A percentile compares a stretch with the other conserved stretches of the same genome.
Evolutionary conservation across 306 rosid species (phyloP).

Genomic region (Quercus robur): DNA sequence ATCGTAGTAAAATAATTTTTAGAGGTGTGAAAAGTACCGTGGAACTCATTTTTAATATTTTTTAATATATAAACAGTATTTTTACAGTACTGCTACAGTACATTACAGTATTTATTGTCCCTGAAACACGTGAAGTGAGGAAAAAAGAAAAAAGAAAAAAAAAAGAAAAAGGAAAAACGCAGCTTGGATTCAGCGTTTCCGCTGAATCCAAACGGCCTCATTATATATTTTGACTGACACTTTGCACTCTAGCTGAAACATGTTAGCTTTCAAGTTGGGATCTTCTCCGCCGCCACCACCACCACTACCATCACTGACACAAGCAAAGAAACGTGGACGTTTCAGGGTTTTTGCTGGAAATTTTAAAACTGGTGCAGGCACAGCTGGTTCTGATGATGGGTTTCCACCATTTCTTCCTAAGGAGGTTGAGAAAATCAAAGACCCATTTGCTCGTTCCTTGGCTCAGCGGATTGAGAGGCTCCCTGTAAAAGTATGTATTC

Average conservation of each 20-base stretch:
- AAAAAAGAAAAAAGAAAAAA: too few species aligned
- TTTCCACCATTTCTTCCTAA: slow-evolving; percentile 89
- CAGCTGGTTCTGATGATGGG: slow-evolving; percentile 7
- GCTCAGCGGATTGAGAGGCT: slow-evolving; percentile 71
- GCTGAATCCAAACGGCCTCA: too few species aligned
- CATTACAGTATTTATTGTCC: too few species aligned
- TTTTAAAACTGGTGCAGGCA: not conserved
- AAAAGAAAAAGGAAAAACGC: too few species aligned
- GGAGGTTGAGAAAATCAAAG: slow-evolving; percentile 59
- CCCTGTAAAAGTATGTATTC: slow-evolving; percentile 48
- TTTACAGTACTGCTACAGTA: too few species aligned
- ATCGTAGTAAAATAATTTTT: too few species aligned
- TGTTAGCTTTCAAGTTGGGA: slow-evolving; percentile 8
- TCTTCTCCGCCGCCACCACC: not conserved
- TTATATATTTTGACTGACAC: not conserved
- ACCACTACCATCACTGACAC: too few species aligned
- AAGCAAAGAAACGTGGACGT: slow-evolving; percentile 17
- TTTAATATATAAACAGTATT: too few species aligned
- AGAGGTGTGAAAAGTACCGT: too few species aligned
- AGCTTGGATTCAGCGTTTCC: too few species aligned
- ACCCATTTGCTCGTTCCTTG: slow-evolving; percentile 64
- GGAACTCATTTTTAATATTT: too few species aligned
- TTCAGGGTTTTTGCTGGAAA: not conserved
- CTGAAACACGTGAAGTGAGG: too few species aligned
- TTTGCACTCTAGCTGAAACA: not conserved